These are phyloP conservation scores for Globisporangium takayamanum DNA, from an alignment of 352 stramenopile species.

Conservation along the genomic window DNA sequence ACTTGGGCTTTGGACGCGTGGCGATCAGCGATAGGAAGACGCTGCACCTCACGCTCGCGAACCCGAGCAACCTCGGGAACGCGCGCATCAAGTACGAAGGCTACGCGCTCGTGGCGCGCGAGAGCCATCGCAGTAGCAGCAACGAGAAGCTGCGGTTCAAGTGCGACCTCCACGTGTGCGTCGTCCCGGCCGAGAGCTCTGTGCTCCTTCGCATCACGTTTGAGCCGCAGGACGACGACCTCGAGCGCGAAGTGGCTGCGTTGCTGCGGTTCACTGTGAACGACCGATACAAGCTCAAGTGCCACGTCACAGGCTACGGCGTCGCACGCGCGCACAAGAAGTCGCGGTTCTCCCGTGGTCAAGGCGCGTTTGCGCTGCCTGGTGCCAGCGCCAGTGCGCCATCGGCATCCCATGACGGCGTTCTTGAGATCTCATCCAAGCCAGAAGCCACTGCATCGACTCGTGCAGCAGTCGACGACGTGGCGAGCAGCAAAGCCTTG, in stretches of 20 bases:
- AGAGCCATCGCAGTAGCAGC: slow-evolving; percentile 7
- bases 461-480: not conserved
- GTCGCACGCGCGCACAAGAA: slow-evolving; percentile 18
- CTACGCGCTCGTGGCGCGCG: slow-evolving; percentile 28
- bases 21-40: slow-evolving; percentile 38
- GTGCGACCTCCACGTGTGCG: slow-evolving; percentile 65
- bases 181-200: slow-evolving; percentile 47
- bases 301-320: slow-evolving; percentile 27
- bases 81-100: slow-evolving; percentile 68
- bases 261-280: slow-evolving; percentile 64
- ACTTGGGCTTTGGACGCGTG: slow-evolving; percentile 51
- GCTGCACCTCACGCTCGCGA: slow-evolving; percentile 43
- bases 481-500: slow-evolving; percentile 8
- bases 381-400: no score
- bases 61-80: slow-evolving; percentile 50
- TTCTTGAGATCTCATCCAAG: slow-evolving; percentile 7
- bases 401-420: not conserved
- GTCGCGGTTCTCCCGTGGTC: slow-evolving; percentile 18
- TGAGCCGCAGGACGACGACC: slow-evolving; percentile 35
- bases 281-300: slow-evolving; percentile 47
- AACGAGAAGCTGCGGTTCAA: slow-evolving; percentile 41
- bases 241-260: slow-evolving; percentile 30
- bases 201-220: slow-evolving; percentile 61
- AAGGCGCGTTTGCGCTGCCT: slow-evolving; percentile 8
- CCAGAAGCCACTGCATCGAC: not conserved